A percentile compares a stretch with the other conserved stretches of the same genome.
phyloP scores from a whole-genome alignment of 148 eudicot genomes.

The Polygonum maritimum region DNA sequence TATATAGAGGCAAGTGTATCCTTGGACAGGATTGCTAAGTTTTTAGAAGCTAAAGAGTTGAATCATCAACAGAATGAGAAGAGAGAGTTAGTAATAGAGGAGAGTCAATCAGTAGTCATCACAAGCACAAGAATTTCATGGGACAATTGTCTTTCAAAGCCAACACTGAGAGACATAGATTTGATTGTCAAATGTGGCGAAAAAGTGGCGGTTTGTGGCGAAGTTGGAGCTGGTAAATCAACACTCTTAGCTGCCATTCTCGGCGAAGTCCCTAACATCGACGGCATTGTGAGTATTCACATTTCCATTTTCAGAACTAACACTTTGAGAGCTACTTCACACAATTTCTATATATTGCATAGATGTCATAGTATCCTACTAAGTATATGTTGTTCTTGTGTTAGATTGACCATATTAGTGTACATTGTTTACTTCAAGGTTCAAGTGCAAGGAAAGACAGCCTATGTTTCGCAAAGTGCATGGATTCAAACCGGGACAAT shows the following conservation, averaged over 20 bases:
- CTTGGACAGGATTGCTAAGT: conserved; percentile 21
- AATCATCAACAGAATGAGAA: conserved; percentile 7
- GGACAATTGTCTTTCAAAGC: neutral
- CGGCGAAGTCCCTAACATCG: conserved; percentile 10
- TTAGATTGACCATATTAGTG: neutral
- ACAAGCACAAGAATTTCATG: conserved; percentile 13
- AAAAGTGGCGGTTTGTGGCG: conserved; percentile 18
- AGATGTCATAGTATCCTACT: too few relatives aligned
- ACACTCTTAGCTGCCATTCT: conserved; percentile 15
- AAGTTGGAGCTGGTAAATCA: conserved; percentile 18
- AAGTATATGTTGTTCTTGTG: too few relatives aligned
- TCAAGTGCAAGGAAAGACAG: conserved; percentile 13
- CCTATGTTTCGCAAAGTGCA: conserved; percentile 20
- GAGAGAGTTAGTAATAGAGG: neutral
- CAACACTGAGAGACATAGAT: conserved; percentile 7
- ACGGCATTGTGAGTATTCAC: conserved; percentile 8
- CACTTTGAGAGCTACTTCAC: too few relatives aligned
- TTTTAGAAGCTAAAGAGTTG: conserved; percentile 29
- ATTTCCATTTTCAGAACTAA: neutral
- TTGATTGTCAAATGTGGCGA: conserved; percentile 9
- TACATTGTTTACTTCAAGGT: neutral
- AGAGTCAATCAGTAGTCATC: conserved; percentile 7
- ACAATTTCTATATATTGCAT: too few relatives aligned
- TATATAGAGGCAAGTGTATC: conserved; percentile 30
- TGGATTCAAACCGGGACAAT: conserved; percentile 24